phyloP scores from a whole-genome alignment of 257 asterid genomes.

The Leptodermis oblonga region DNA sequence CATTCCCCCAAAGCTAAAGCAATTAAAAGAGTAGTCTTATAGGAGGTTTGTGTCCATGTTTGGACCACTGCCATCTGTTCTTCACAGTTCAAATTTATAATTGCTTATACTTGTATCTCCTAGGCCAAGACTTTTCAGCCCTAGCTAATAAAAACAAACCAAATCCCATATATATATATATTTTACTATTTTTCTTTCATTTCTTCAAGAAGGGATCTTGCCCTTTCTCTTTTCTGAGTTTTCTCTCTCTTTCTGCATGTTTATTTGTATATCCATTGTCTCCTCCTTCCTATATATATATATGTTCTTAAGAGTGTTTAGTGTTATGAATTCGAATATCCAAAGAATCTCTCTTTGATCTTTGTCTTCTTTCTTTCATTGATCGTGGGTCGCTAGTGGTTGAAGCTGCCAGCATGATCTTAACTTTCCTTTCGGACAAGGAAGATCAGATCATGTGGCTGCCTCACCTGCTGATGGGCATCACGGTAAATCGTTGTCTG shows the following conservation, averaged over 20 bases:
- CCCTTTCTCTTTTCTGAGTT: not conserved
- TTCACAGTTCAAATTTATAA: too few relatives aligned
- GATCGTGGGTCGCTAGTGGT: slow-evolving; percentile 23
- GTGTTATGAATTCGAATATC: not conserved
- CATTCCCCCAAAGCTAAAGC: slow-evolving; percentile 14
- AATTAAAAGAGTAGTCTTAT: slow-evolving; percentile 21
- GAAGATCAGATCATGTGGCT: slow-evolving; percentile 34
- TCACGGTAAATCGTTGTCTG: slow-evolving; percentile 4
- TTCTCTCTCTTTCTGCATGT: not conserved
- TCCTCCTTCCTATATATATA: not conserved
- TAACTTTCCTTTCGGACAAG: slow-evolving; percentile 22
- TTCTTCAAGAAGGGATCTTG: not conserved
- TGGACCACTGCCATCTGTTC: slow-evolving; percentile 50
- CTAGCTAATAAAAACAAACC: slow-evolving; percentile 12
- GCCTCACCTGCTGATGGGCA: slow-evolving; percentile 27
- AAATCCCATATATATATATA: not conserved
- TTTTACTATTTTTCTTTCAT: not conserved
- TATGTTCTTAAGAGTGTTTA: too few relatives aligned
- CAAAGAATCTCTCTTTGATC: not conserved
- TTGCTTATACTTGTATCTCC: not conserved
- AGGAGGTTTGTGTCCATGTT: too few relatives aligned
- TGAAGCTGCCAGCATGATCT: slow-evolving; percentile 94
- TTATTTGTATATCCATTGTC: not conserved
- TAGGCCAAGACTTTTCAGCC: slow-evolving; percentile 11
- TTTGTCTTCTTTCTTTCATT: not conserved